Evolutionary conservation across 2,329 filamentous ascomycete genomes (phyloP).

Genomic region (Fusarium metavorans): DNA sequence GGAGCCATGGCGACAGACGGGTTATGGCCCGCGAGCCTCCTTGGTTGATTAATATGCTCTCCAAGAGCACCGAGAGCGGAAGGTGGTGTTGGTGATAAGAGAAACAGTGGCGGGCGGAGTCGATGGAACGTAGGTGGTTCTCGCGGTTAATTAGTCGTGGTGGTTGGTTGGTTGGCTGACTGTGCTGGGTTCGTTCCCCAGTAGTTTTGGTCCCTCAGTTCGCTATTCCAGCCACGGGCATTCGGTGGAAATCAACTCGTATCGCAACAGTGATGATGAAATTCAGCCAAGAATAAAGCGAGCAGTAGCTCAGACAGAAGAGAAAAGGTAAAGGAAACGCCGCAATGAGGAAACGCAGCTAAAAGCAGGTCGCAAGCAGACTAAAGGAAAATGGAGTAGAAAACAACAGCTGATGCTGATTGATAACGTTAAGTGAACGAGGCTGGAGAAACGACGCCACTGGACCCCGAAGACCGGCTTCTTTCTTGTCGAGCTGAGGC

Average conservation of each 20-base stretch:
- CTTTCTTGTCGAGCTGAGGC: slow-evolving; percentile 5
- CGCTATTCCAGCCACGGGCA: slow-evolving; percentile 36
- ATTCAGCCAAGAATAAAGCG: slow-evolving; percentile 10
- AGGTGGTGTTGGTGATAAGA: slow-evolving; percentile 17
- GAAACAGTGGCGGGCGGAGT: slow-evolving; percentile 14
- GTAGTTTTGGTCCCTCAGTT: slow-evolving; percentile 3
- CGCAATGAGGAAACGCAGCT: background rate
- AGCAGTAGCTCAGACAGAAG: slow-evolving; percentile 34
- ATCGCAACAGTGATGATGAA: background rate
- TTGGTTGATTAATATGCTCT: slow-evolving; percentile 50
- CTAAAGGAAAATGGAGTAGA: slow-evolving; percentile 16
- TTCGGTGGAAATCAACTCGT: slow-evolving; percentile 25
- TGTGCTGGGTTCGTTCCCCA: slow-evolving; percentile 25
- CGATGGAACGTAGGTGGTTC: slow-evolving; percentile 14
- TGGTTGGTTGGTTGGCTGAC: slow-evolving; percentile 16
- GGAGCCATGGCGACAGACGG: slow-evolving; percentile 60
- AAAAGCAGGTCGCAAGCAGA: background rate
- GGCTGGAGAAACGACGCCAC: slow-evolving; percentile 17
- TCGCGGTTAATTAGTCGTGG: slow-evolving; percentile 28
- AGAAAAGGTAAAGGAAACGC: slow-evolving; percentile 3
- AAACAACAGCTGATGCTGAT: slow-evolving; percentile 27
- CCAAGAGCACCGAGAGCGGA: slow-evolving; percentile 16
- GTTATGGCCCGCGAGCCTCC: slow-evolving; percentile 32
- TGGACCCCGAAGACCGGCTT: slow-evolving; percentile 41
- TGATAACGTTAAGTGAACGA: slow-evolving; percentile 24